Evolutionary conservation across 805 yeast species (phyloP).

Genomic region (Priceomyces haplophilus): DNA sequence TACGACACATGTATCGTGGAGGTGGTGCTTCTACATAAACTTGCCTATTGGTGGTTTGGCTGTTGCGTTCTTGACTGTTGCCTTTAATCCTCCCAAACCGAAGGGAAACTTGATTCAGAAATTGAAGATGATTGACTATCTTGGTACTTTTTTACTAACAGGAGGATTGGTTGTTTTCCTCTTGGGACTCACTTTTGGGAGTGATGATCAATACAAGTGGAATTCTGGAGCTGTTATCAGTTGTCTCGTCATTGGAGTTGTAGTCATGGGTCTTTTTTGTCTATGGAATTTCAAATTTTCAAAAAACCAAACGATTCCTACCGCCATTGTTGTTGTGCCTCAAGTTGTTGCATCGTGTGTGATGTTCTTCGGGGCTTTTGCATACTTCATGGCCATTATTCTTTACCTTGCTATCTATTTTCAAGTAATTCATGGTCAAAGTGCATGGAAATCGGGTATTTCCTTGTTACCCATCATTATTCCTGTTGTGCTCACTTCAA

Average conservation of each 20-base stretch:
- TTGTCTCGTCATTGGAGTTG: slow-evolving; percentile 45
- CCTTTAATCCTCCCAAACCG: slow-evolving; percentile 47
- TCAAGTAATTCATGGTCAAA: slow-evolving; percentile 43
- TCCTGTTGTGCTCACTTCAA: slow-evolving; percentile 35
- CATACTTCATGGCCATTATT: slow-evolving; percentile 34
- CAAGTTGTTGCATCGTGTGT: slow-evolving; percentile 39
- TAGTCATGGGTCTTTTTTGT: slow-evolving; percentile 28
- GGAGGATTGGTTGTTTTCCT: slow-evolving; percentile 42
- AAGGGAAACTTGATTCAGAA: slow-evolving; percentile 35
- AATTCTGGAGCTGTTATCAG: slow-evolving; percentile 48
- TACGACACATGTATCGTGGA: slow-evolving; percentile 56
- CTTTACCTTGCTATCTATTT: slow-evolving; percentile 39
- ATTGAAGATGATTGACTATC: slow-evolving; percentile 38
- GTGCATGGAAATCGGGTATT: slow-evolving; percentile 46
- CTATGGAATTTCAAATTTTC: slow-evolving; percentile 43
- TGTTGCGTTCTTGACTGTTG: slow-evolving; percentile 29
- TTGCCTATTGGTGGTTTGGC: slow-evolving; percentile 61
- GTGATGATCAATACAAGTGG: slow-evolving; percentile 48
- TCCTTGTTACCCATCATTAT: slow-evolving; percentile 43
- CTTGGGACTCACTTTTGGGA: slow-evolving; percentile 51
- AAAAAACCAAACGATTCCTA: slow-evolving; percentile 44
- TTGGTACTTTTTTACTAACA: slow-evolving; percentile 42
- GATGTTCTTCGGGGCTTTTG: slow-evolving; percentile 28
- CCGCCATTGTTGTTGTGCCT: slow-evolving; percentile 37
- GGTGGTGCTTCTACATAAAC: slow-evolving; percentile 74